phyloP scores from a whole-genome alignment of 768 basidiomycete species.

The Paxillus involutus region DNA sequence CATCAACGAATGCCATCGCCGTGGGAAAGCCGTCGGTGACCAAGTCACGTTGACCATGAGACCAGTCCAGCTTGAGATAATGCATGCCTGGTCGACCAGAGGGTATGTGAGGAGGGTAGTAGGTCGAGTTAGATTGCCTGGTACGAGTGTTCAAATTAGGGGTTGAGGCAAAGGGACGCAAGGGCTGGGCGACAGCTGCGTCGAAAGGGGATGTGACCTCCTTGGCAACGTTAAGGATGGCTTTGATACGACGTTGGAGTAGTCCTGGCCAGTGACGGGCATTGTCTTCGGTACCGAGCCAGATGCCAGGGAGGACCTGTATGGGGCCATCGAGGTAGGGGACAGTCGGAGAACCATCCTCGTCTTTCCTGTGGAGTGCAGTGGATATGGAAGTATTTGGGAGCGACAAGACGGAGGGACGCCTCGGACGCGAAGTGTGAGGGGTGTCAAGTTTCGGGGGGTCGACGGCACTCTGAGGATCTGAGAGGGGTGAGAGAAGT shows the following conservation, averaged over 20 bases:
- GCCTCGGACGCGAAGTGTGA: slow-evolving; percentile 43
- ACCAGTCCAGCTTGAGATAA: slow-evolving; percentile 90
- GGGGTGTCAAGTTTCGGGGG: slow-evolving; percentile 30
- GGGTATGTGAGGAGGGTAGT: slow-evolving; percentile 64
- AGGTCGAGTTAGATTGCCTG: slow-evolving; percentile 45
- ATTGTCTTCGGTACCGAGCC: slow-evolving; percentile 92
- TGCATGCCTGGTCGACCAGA: slow-evolving; percentile 78
- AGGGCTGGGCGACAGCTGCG: slow-evolving; percentile 40
- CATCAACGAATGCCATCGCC: slow-evolving; percentile 82
- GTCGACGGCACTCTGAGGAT: slow-evolving; percentile 33
- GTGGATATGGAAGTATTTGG: slow-evolving; percentile 51
- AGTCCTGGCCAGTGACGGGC: slow-evolving; percentile 79
- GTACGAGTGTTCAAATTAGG: slow-evolving; percentile 53
- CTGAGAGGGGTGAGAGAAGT: slow-evolving; percentile 36
- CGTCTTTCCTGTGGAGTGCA: slow-evolving; percentile 62
- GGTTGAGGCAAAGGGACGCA: slow-evolving; percentile 66
- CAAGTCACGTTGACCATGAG: slow-evolving; percentile 90
- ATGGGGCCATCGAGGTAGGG: slow-evolving; percentile 83
- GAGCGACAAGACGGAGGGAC: slow-evolving; percentile 74
- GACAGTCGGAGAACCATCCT: slow-evolving; percentile 55
- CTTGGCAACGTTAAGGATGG: slow-evolving; percentile 91
- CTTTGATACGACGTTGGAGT: slow-evolving; percentile 67
- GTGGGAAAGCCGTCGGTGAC: slow-evolving; percentile 75
- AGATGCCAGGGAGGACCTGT: slow-evolving; percentile 82
- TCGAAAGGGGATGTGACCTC: slow-evolving; percentile 81